Percentiles rank a stretch among this genome's conserved stretches.
These are phyloP conservation scores for Fusarium sp. DNA, from an alignment of 2,329 filamentous ascomycete species.

Conservation along the genomic window DNA sequence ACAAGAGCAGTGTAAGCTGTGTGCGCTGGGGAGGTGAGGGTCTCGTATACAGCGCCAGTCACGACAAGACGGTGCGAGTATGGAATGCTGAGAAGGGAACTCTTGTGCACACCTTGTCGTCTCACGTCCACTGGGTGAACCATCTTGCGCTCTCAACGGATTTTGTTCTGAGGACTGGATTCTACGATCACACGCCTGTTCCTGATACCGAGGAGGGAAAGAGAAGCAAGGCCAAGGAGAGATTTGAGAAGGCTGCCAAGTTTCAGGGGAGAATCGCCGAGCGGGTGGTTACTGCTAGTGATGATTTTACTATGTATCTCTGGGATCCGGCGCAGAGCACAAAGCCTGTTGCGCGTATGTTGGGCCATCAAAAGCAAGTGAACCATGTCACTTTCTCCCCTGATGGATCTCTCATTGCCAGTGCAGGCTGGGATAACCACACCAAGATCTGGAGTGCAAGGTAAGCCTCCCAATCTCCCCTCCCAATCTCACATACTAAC, in stretches of 20 bases:
- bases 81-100: constrained; percentile 87
- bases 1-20: constrained; percentile 89
- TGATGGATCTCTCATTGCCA: constrained; percentile 87
- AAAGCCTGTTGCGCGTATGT: constrained; percentile 86
- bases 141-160: constrained; percentile 94
- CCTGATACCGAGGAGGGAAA: constrained; percentile 77
- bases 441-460: constrained; percentile 90
- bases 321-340: constrained; percentile 84
- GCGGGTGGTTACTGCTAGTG: constrained; percentile 87
- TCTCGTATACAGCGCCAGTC: constrained; percentile 83
- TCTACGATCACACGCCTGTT: constrained; percentile 81
- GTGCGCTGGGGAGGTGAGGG: constrained; percentile 95
- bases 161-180: constrained; percentile 86
- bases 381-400: constrained; percentile 96
- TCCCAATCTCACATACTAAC: constrained; percentile 22
- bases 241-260: constrained; percentile 86
- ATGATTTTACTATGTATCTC: constrained; percentile 96
- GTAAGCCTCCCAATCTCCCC: constrained; percentile 51
- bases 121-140: constrained; percentile 96
- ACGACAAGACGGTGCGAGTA: constrained; percentile 92
- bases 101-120: constrained; percentile 79
- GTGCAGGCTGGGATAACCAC: constrained; percentile 91
- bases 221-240: constrained; percentile 77
- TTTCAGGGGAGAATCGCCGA: constrained; percentile 82
- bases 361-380: constrained; percentile 97